Conservation (phyloP, 495 filamentous ascomycete species). For the Polyplosphaeria fusca region DNA sequence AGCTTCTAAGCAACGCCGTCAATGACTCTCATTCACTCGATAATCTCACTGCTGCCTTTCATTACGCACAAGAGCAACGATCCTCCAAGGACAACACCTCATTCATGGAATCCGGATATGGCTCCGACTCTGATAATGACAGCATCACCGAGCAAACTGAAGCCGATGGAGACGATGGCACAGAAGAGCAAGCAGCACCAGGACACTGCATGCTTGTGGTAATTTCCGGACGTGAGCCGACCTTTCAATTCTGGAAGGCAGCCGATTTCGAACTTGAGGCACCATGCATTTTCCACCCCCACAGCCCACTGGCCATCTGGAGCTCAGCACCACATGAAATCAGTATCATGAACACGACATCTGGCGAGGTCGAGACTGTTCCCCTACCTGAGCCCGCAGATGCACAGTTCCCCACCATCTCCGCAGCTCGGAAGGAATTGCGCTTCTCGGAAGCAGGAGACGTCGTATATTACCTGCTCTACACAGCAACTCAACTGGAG, state of each 20-base stretch:
- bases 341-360: not conserved
- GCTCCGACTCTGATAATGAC: slow-evolving; percentile 1
- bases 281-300: not conserved
- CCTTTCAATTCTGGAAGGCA: slow-evolving; percentile 4
- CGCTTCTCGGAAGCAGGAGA: not conserved
- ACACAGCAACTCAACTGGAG: not conserved
- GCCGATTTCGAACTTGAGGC: not conserved
- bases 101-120: slow-evolving; percentile 7
- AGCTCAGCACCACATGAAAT: not conserved
- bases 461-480: slow-evolving; percentile 9
- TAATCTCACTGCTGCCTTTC: not conserved
- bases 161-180: not conserved
- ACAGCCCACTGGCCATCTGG: slow-evolving; percentile 1
- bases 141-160: not conserved
- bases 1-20: too few relatives aligned
- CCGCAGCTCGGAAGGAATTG: slow-evolving; percentile 11
- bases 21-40: not conserved
- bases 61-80: not conserved
- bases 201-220: slow-evolving; percentile 10
- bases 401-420: not conserved
- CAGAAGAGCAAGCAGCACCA: not conserved
- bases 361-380: not conserved
- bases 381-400: slow-evolving; percentile 15
- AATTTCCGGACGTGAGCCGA: not conserved
- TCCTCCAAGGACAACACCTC: not conserved